Base-by-base conservation (phyloP, 2,329 filamentous ascomycete genomes). In the Cryphonectria parasitica region DNA sequence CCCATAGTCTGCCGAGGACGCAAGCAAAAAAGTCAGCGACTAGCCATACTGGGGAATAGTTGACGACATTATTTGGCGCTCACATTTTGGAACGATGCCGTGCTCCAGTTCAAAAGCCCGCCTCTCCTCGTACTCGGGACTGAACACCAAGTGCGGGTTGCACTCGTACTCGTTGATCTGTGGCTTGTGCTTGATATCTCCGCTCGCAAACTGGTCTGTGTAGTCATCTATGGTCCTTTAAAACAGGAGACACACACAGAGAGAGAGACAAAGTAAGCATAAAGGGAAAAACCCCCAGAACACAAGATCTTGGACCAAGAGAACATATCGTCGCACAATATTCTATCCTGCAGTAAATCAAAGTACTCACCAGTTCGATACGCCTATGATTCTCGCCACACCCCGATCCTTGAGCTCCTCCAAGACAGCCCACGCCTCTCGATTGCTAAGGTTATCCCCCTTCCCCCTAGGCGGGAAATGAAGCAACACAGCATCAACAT, bases 381-480 rank as follows among this genome's bases (percentile, higher is more conserved):
- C 65, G 17, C 65, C 65, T 25, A 67, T 67, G 17, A 67, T 45
- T 6, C 65, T 67, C 65, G 54, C 65, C 0, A 67, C 11, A 6
- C 65, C 65, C 54, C n/a, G 36, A 36, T 67, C 65, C 65, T 67
- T 67, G 11, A 67, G 54, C 52, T 61, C 52, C 39, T 67, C 54
- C 65, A 67, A 4, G 5, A 67, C 65, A 13, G 52, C 65, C 65
- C 65, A 67, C 4, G 65, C 65, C 25, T 67, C 65, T 13, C 65
- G 25, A 19, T 67, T 67, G 11, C 41, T 45, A 3, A 67, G 54
- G 19, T 67, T 67, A 4, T 36, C 65, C 1, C 54, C 54, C 25
- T 67, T 67, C 1, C 36, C 54, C 54, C 65, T 41, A 3, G 65
- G 65, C 15, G 65, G 65, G 54, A 67, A 67, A 19, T 67, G 65